Evolutionary conservation across 2,329 filamentous ascomycete species (phyloP).

Genomic region (Calonectria crousiana): DNA sequence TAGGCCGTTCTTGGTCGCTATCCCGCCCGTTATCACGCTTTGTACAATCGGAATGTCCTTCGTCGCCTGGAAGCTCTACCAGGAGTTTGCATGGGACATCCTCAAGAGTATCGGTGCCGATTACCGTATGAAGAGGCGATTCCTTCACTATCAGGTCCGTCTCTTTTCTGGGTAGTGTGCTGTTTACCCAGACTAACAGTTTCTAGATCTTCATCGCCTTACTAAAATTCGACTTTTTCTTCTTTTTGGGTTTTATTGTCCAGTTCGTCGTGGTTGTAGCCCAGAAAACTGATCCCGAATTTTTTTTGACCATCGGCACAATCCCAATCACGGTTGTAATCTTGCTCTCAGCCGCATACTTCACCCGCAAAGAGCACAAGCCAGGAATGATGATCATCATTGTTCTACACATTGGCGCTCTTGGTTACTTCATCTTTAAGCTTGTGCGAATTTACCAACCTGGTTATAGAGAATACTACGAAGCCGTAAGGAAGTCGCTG

Average conservation of each 20-base stretch:
- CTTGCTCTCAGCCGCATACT: constrained; percentile 85
- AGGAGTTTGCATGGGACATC: constrained; percentile 99
- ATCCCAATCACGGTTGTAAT: constrained; percentile 93
- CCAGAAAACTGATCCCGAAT: constrained; percentile 76
- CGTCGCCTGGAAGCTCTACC: constrained; percentile 94
- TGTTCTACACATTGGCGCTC: constrained; percentile 85
- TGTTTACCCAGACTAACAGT: background rate
- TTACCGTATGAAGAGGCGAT: constrained; percentile 95
- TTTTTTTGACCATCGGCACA: constrained; percentile 87
- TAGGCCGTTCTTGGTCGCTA: constrained; percentile 83
- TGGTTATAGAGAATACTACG: constrained; percentile 70
- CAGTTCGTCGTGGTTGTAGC: constrained; percentile 96
- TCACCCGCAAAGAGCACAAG: constrained; percentile 87
- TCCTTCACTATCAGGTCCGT: constrained; percentile 91
- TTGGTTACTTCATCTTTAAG: constrained; percentile 99
- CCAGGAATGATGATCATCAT: constrained; percentile 83
- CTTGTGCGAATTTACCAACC: constrained; percentile 92
- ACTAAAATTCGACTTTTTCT: constrained; percentile 99
- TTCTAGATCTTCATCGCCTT: constrained; percentile 93
- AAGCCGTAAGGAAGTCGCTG: constrained; percentile 84
- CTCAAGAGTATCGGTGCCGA: constrained; percentile 99
- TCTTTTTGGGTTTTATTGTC: constrained; percentile 98
- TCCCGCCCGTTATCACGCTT: constrained; percentile 85
- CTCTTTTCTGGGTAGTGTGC: constrained; percentile 32
- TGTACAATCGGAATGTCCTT: constrained; percentile 80